A percentile compares a stretch with the other conserved stretches of the same genome.
These are phyloP conservation scores for Yarrowia sp. DNA, from an alignment of 805 yeast species.

Conservation along the genomic window DNA sequence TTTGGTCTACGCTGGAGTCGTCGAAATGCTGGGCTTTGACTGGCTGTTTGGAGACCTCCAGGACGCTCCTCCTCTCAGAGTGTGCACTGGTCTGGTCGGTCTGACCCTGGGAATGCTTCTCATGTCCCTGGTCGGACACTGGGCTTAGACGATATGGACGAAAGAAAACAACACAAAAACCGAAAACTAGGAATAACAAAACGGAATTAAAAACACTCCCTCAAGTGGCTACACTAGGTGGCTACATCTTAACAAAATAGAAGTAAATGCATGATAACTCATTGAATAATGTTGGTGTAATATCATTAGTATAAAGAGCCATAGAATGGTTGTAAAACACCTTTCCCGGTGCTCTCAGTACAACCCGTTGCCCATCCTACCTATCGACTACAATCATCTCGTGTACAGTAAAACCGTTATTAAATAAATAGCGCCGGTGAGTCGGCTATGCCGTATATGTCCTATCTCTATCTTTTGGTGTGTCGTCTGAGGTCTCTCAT, in stretches of 20 bases:
- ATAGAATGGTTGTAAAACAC: no score
- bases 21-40: slow-evolving; percentile 82
- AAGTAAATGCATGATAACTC: not conserved
- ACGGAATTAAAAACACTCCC: no score
- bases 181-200: no score
- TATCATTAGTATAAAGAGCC: no score
- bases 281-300: not conserved
- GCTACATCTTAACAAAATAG: not conserved
- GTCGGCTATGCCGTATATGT: slow-evolving; percentile 29
- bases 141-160: slow-evolving; percentile 56
- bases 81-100: slow-evolving; percentile 45
- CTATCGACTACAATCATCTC: no score
- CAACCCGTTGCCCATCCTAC: no score
- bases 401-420: slow-evolving; percentile 3
- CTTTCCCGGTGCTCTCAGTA: no score
- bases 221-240: no score
- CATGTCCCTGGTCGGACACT: slow-evolving; percentile 69
- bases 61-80: slow-evolving; percentile 41
- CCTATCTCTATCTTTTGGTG: not conserved
- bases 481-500: no score
- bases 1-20: slow-evolving; percentile 75
- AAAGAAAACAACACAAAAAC: not conserved
- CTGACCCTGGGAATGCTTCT: slow-evolving; percentile 62
- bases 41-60: slow-evolving; percentile 53
- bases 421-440: slow-evolving; percentile 27